Percentiles rank a stretch among this genome's conserved stretches.
These are phyloP conservation scores for Tulasnella calospora DNA, from an alignment of 768 basidiomycete species.

Conservation along the genomic window DNA sequence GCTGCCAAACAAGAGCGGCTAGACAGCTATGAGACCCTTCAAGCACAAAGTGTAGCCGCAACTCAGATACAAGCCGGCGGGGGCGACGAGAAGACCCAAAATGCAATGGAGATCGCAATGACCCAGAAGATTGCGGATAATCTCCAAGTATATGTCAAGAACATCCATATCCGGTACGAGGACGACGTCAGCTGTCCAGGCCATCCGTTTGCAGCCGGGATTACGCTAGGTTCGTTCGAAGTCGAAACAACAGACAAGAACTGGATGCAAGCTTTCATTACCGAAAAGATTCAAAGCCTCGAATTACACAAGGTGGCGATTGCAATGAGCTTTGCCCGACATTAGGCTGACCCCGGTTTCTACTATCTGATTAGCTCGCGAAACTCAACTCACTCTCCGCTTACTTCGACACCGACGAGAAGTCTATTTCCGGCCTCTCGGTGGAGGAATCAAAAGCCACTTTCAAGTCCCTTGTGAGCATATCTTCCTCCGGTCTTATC, in stretches of 20 bases:
- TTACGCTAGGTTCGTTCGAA: slow-evolving; percentile 82
- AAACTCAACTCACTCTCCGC: slow-evolving; percentile 80
- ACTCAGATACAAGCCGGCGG: slow-evolving; percentile 39
- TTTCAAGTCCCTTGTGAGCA: slow-evolving; percentile 66
- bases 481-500: slow-evolving; percentile 5
- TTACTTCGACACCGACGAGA: slow-evolving; percentile 92
- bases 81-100: slow-evolving; percentile 52
- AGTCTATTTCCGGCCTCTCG: slow-evolving; percentile 65
- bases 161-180: slow-evolving; percentile 95
- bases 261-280: slow-evolving; percentile 81
- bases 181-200: slow-evolving; percentile 91
- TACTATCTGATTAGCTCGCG: slow-evolving; percentile 55
- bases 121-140: slow-evolving; percentile 91
- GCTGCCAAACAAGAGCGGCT: slow-evolving; percentile 85
- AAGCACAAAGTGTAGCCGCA: slow-evolving; percentile 49
- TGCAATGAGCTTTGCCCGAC: slow-evolving; percentile 20
- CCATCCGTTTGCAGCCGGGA: slow-evolving; percentile 88
- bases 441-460: slow-evolving; percentile 61
- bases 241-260: slow-evolving; percentile 81
- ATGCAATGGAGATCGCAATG: slow-evolving; percentile 76
- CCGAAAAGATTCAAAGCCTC: slow-evolving; percentile 59
- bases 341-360: background rate
- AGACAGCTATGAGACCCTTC: slow-evolving; percentile 78
- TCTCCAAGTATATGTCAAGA: slow-evolving; percentile 89
- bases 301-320: slow-evolving; percentile 72